Conservation (phyloP, 108 stramenopile species). For the Pseudonitzschia delicatissima region DNA sequence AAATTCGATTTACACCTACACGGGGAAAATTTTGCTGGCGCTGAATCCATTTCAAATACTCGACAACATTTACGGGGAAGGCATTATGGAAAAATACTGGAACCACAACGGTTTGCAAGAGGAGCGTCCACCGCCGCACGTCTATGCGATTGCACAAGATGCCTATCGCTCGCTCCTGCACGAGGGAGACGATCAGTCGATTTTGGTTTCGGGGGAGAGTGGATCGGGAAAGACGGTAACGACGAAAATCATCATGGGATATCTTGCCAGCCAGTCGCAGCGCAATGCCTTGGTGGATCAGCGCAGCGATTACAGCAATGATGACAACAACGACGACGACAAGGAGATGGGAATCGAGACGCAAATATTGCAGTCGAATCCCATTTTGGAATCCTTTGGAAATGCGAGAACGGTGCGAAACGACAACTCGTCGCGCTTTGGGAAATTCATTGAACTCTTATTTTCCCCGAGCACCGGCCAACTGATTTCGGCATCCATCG, state of each 20-base stretch:
- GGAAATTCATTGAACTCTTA: conserved; percentile 89
- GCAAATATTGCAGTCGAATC: conserved; percentile 87
- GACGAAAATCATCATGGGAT: conserved; percentile 85
- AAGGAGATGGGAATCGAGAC: conserved; percentile 47
- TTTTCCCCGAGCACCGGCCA: conserved; percentile 50
- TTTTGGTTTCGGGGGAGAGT: conserved; percentile 77
- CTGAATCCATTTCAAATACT: conserved; percentile 85
- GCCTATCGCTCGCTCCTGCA: conserved; percentile 81
- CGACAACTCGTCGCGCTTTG: conserved; percentile 94
- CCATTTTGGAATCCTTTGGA: conserved; percentile 90
- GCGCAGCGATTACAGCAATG: not conserved
- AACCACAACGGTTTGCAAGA: conserved; percentile 6
- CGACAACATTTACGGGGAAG: conserved; percentile 56
- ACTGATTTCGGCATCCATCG: conserved; percentile 68
- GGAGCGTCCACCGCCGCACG: conserved; percentile 62
- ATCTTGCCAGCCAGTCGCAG: conserved; percentile 66
- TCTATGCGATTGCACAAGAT: conserved; percentile 86
- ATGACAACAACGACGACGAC: conserved; percentile 13
- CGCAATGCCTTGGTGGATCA: conserved; percentile 35
- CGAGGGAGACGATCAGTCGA: conserved; percentile 42
- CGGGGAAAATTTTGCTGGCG: conserved; percentile 87
- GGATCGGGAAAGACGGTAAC: conserved; percentile 89
- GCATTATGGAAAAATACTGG: conserved; percentile 63
- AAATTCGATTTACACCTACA: conserved; percentile 84
- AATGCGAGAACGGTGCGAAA: conserved; percentile 87